Evolutionary conservation across 78 protist genomes (phyloP), one percentile per base, ranked within the genome.

Genomic region (Bodo saltans): DNA sequence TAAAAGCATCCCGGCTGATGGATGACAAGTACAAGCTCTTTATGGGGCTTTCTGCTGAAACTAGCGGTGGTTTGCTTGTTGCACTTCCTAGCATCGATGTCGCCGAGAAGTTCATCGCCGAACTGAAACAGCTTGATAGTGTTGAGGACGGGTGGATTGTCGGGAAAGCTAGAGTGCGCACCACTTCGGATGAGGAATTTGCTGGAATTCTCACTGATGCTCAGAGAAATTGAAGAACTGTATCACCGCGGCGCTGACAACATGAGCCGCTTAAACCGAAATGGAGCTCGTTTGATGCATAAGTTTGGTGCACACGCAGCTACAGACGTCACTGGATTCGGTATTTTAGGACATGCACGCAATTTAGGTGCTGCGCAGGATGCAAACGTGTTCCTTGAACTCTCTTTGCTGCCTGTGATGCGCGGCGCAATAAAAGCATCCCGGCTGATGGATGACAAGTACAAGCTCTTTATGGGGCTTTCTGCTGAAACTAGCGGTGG

Each of bases 281-380:
- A 3, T 30, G 94, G 87, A 27, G 93, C 92, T 0, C 23, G 84
- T 12, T 80, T 95, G 67, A 90, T 95, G 94, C 87, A 38, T 68
- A 88, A 79, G 60, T 68, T 88, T 42, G 84, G 78, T 12, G 95
- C 97, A 11, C 93, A 83, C 67, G 95, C 88, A 0, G 91, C 93
- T 34, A 95, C 97, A 0, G 97, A 95, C 70, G 95, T 95, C 52
- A 95, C 97, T 0, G 97, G 97, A 29, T 83, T 83, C 52, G 87
- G 87, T 30, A 83, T 83, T n/a, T 37, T 34, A 1, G 86, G 86
- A n/a, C 86, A 83, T 40, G 86, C 83, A 21, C 32, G 33, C 3
- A 83, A 83, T n/a, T 17, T 83, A 2, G 86, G 70, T 11, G 17
- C n/a, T 38, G 3, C 53, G 1, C 86, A 83, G 42, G 41, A 1